Conservation (phyloP, 1,284 basidiomycete species). For the Phylloboletellus chloephorus region DNA sequence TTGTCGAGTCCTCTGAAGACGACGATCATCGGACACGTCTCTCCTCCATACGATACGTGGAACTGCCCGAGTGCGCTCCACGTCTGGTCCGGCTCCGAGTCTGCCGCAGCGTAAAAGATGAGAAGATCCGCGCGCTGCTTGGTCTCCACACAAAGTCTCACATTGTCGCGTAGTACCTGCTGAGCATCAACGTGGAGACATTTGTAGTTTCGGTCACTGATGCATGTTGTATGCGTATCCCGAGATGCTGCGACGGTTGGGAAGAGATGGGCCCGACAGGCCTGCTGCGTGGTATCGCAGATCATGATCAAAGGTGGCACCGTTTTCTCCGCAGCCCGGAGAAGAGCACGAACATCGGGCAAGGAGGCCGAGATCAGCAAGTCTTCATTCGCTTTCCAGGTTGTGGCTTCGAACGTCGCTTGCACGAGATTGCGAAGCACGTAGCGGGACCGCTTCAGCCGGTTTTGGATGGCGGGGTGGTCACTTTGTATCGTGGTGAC, state of each 20-base stretch:
- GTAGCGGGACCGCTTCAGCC: constrained; percentile 18
- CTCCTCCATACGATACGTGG: constrained; percentile 18
- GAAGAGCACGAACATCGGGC: constrained; percentile 20
- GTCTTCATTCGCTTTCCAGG: constrained; percentile 22
- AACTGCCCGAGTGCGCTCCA: constrained; percentile 21
- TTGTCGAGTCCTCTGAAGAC: constrained; percentile 22
- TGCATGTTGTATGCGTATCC: background rate
- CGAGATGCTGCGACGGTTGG: constrained; percentile 3
- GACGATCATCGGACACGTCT: constrained; percentile 21
- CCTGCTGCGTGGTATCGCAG: constrained; percentile 14
- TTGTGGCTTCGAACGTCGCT: constrained; percentile 2
- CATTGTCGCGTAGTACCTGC: constrained; percentile 3
- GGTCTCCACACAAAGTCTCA: constrained; percentile 3
- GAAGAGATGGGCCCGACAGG: constrained; percentile 3
- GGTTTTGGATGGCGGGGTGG: constrained; percentile 25
- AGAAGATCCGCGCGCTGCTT: constrained; percentile 20
- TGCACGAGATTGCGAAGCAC: constrained; percentile 20
- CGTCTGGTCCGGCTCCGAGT: constrained; percentile 7
- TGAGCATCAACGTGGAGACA: constrained; percentile 13
- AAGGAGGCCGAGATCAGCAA: constrained; percentile 20
- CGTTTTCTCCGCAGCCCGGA: constrained; percentile 14
- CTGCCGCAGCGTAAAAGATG: constrained; percentile 20
- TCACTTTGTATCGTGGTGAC: constrained; percentile 29
- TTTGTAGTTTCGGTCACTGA: constrained; percentile 12
- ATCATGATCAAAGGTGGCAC: constrained; percentile 15